Base-by-base conservation (phyloP, 352 stramenopile genomes). In the Phytopythium sindhum region DNA sequence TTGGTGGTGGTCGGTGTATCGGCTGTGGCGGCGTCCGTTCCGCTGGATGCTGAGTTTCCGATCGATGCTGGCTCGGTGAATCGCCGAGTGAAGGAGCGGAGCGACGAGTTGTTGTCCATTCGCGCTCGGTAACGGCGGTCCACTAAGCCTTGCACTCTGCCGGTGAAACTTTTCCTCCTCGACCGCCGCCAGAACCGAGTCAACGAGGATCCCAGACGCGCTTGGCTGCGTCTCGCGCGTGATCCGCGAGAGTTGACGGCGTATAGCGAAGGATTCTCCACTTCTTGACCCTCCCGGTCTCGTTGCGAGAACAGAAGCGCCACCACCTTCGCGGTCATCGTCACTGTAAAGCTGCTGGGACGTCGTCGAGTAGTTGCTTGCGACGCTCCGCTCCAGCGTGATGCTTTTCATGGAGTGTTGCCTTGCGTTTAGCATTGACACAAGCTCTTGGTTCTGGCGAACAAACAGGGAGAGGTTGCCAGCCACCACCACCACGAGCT, bases 321-420 rank as follows among this genome's bases (percentile, higher is more conserved):
- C 7, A 1, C n/a, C 9, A 0, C 26, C 15, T 8, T 29, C 14
- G 7, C 29, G 41, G 4, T 61, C 28, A 6, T 57, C 28, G 14
- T 74, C 41, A 19, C 63, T 75, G 57, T 69, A 85, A 3, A 90
- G 67, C 29, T 88, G 78, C 37, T 86, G 73, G 1, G 79, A 90
- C 0, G 81, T 86, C 31, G 79, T 90, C 33, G 79, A 84, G 69
- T 88, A 88, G 53, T 90, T 88, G 58, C 79, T 90, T 14, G 72
- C 75, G 60, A 90, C 77, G 55, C 72, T 80, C 48, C 64, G 71
- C 67, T 90, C 79, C 0, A 89, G 66, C 59, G 80, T 74, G 1
- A 83, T 56, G 60, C 77, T 90, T 29, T 80, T 73, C 21, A 89
- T 73, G 1, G 77, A 85, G 0, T 76, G 79, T 48, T 86, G 77